phyloP scores from a whole-genome alignment of 768 basidiomycete genomes.

The Jaapia argillacea region DNA sequence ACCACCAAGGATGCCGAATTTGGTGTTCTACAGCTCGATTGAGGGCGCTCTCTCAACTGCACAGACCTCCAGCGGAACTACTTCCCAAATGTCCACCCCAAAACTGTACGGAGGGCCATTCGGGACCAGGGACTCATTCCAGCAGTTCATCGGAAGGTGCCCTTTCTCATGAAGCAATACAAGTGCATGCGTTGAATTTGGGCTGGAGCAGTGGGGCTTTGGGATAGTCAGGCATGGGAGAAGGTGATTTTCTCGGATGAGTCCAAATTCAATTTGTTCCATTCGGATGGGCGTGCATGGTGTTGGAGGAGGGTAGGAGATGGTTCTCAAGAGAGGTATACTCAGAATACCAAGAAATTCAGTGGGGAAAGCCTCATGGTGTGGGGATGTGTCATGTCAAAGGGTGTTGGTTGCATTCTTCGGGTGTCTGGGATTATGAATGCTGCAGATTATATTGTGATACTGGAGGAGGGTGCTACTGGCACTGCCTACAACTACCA shows the following conservation, averaged over 20 bases:
- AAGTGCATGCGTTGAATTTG: background rate
- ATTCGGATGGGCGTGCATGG: slow-evolving; percentile 1
- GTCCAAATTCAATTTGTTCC: background rate
- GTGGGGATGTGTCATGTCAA: no score
- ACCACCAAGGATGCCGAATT: background rate
- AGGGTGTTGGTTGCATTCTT: slow-evolving; percentile 14
- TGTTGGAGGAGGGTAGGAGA: no score
- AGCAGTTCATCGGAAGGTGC: background rate
- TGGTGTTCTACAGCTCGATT: background rate
- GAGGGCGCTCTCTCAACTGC: background rate
- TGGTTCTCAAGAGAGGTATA: no score
- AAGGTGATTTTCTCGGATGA: slow-evolving; percentile 2
- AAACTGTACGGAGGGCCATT: background rate
- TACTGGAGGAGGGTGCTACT: slow-evolving; percentile 19
- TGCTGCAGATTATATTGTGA: slow-evolving; percentile 14
- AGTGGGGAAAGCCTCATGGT: no score
- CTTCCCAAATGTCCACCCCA: background rate
- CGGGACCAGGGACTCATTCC: background rate
- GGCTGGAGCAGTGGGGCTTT: background rate
- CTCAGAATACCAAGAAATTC: no score
- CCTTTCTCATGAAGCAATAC: background rate
- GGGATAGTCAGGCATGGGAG: background rate
- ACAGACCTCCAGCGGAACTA: background rate
- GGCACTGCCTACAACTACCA: slow-evolving; percentile 16
- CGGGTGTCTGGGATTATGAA: slow-evolving; percentile 24